phyloP scores from a whole-genome alignment of 2,329 filamentous ascomycete species.

The Beauveria brongniartii region DNA sequence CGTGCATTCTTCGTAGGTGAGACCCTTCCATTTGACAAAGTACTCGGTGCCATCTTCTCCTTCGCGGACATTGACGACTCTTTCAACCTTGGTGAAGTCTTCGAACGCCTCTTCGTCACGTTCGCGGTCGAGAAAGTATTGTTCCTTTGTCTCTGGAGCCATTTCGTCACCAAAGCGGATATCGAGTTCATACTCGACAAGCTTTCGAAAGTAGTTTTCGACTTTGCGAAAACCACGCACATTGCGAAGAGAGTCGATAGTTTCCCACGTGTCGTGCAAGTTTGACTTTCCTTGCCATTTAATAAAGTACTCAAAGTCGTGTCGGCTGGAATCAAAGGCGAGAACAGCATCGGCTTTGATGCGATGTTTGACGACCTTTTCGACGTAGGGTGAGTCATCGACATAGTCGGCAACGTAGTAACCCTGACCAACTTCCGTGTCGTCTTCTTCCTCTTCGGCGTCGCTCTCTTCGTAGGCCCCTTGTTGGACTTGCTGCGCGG shows the following conservation, averaged over 20 bases:
- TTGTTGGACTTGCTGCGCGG: conserved; percentile 63
- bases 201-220: conserved; percentile 89
- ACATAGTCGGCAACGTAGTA: conserved; percentile 64
- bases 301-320: conserved; percentile 86
- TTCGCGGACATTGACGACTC: conserved; percentile 77
- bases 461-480: conserved; percentile 61
- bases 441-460: conserved; percentile 55
- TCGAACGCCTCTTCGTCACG: conserved; percentile 79
- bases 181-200: conserved; percentile 70
- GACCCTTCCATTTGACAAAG: conserved; percentile 91
- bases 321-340: conserved; percentile 47
- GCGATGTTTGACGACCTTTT: conserved; percentile 82
- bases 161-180: conserved; percentile 69
- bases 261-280: conserved; percentile 93
- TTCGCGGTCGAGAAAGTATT: conserved; percentile 92
- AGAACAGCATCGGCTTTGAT: conserved; percentile 60
- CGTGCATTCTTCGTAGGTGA: conserved; percentile 89
- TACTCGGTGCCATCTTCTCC: conserved; percentile 80
- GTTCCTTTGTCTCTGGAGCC: conserved; percentile 78
- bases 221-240: conserved; percentile 80
- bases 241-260: conserved; percentile 62
- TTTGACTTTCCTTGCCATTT: conserved; percentile 98
- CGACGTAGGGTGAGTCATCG: conserved; percentile 77
- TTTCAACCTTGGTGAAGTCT: conserved; percentile 87
- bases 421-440: conserved; percentile 47